Conservation (phyloP, 495 filamentous ascomycete species). For the Penicillium taxi region DNA sequence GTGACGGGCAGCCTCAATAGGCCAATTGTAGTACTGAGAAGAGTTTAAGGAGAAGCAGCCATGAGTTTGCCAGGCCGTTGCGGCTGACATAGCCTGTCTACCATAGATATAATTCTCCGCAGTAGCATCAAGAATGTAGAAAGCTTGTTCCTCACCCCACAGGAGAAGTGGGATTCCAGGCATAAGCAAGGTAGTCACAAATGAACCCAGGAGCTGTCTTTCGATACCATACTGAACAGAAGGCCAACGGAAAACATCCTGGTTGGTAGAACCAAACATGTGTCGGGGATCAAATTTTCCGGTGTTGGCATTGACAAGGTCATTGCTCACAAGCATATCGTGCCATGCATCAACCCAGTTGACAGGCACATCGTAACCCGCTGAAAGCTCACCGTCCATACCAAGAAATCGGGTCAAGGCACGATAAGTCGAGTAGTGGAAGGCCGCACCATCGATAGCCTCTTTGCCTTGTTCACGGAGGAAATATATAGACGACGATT, state of each 20-base stretch:
- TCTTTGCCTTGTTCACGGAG: conserved; percentile 49
- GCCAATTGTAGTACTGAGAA: conserved; percentile 53
- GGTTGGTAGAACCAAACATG: conserved; percentile 62
- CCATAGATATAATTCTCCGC: conserved; percentile 65
- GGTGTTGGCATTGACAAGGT: conserved; percentile 56
- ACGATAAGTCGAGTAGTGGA: conserved; percentile 64
- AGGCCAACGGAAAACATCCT: conserved; percentile 74
- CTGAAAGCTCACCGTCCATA: conserved; percentile 51
- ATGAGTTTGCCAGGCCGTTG: conserved; percentile 59
- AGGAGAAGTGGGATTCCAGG: conserved; percentile 60
- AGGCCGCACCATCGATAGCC: conserved; percentile 58
- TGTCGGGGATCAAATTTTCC: conserved; percentile 63
- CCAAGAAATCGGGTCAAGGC: conserved; percentile 58
- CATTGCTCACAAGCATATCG: conserved; percentile 52
- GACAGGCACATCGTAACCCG: conserved; percentile 49
- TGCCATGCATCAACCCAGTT: conserved; percentile 55
- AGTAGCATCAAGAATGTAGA: conserved; percentile 60
- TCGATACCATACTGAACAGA: conserved; percentile 52
- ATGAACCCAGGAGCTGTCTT: conserved; percentile 52
- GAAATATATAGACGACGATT: conserved; percentile 41
- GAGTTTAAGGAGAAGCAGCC: conserved; percentile 55
- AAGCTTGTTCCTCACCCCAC: conserved; percentile 66
- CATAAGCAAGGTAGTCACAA: conserved; percentile 55
- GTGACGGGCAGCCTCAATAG: conserved; percentile 40
- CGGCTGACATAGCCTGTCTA: conserved; percentile 55